Evolutionary conservation across 2,329 filamentous ascomycete genomes (phyloP), one percentile per base, ranked within the genome.

Genomic region (Sarocladium kiliense): DNA sequence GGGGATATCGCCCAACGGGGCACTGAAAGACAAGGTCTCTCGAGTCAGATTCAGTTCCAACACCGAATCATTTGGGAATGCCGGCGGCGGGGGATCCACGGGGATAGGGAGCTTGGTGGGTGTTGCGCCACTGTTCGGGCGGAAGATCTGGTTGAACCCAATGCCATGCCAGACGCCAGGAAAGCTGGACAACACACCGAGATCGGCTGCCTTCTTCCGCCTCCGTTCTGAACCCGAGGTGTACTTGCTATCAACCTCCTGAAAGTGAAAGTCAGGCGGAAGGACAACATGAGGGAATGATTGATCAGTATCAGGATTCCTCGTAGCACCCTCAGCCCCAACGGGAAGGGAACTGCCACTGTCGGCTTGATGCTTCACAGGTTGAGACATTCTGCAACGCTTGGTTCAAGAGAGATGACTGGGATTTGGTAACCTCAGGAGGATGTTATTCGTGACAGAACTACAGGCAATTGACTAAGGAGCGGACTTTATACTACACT

Each of bases 121-220:
- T 2, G 54, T 60, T 12, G 56, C 30, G 2, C 54, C 60, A 23
- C 60, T 65, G 34, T 65, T 63, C 0, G 71, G 71, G 1, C 70
- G 68, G 54, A 72, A 74, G 45, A 74, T 72, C 1, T 63, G 63
- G 56, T 73, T 73, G 59, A 73, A 68, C 3, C 71, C 71, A 1
- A 58, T 64, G 1, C 71, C 71, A 11, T 55, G 57, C 41, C 65
- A 73, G 0, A 59, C 57, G 32, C 67, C 68, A 4, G 32, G 58
- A 54, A 71, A 68, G 14, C 62, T 47, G 18, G 44, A 18, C 0
- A 70, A 55, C 3, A 65, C 60, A n/a, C 61, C 66, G 32, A 60
- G 57, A 19, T 45, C 41, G 18, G 41, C 41, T 26, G 14, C 41
- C 41, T 45, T 45, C 23, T 45, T 26, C 23, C 23, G 18, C 41